Base-by-base conservation (phyloP, 805 yeast species). In the Sporopachydermia lactativora region DNA sequence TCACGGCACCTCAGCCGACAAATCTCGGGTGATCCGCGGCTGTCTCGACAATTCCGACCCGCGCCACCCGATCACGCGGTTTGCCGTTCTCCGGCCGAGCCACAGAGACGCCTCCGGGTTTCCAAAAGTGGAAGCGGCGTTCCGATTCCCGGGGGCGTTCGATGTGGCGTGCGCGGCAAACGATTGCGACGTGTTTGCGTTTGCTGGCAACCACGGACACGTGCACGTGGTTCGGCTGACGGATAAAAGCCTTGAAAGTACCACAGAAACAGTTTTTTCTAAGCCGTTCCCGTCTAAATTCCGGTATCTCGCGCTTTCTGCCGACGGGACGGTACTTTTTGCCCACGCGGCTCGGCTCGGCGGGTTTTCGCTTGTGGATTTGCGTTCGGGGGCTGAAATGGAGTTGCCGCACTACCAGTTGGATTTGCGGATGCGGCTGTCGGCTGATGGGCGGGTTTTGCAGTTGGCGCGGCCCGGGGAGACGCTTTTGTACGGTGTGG, bases 371-470 rank as follows among this genome's bases (percentile, higher is more conserved):
- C 37, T 45, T 24, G 40, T 49, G 38, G 39, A 49, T 24, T 42
- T 45, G 8, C 19, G 36, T 16, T 41, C 48, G 4, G 47, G 45
- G 3, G 39, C 17, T 3, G 49, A 45, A 24, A 15, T 45, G 5
- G 52, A 48, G 15, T 19, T 49, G 24, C 52, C 52, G 8, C 52
- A 49, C 35, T 49, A 49, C 40, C 37, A 51, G 18, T 42, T 49
- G 18, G 52, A 47, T 35, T 37, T 49, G 4, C 35, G 42, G 15
- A 41, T 49, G 47, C 17, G 31, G 4, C 37, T 49, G 14, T 42
- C 40, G 15, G 41, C 19, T 13, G 34, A 41, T 5, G 49, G 41
- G 28, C 44, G 37, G 34, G 49, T 45, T 6, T 35, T 47, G n/a
- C 17, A 38, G 18, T 34, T 47, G 19, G 35, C 37, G n/a, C 49